Evolutionary conservation across 139 green algal genomes (phyloP).

Genomic region (Astrephomene gubernaculifera): DNA sequence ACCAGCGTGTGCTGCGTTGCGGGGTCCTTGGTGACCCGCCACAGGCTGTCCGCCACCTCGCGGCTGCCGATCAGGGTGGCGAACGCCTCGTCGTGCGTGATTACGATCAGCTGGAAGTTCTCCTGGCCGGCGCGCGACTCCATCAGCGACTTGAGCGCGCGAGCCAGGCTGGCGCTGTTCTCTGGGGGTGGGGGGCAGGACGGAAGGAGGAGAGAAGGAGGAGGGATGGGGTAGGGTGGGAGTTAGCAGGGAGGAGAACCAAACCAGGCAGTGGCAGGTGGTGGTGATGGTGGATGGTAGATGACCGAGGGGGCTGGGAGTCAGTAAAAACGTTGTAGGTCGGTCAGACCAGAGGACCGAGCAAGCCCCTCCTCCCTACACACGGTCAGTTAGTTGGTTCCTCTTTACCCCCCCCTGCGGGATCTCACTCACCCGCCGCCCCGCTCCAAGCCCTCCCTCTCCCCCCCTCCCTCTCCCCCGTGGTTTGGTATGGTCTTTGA

Average conservation of each 20-base stretch:
- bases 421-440: no score
- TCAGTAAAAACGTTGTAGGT: no score
- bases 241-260: not conserved
- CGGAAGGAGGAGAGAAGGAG: not conserved
- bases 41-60: constrained; percentile 82
- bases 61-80: constrained; percentile 77
- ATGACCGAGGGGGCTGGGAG: no score
- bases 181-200: constrained; percentile 42
- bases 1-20: constrained; percentile 76
- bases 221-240: not conserved
- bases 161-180: constrained; percentile 83
- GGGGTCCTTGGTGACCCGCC: constrained; percentile 91
- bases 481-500: no score
- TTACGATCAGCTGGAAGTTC: constrained; percentile 99
- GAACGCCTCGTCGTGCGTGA: constrained; percentile 98
- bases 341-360: no score
- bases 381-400: no score
- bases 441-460: no score
- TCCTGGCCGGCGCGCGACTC: constrained; percentile 81
- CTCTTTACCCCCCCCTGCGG: no score
- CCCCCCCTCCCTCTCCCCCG: no score
- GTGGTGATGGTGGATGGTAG: no score
- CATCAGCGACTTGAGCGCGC: constrained; percentile 88
- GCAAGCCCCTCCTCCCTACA: no score
- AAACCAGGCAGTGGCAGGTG: no score